Conservation (phyloP, 176 grass and related monocot species). For the Alloteropsis semialata region DNA sequence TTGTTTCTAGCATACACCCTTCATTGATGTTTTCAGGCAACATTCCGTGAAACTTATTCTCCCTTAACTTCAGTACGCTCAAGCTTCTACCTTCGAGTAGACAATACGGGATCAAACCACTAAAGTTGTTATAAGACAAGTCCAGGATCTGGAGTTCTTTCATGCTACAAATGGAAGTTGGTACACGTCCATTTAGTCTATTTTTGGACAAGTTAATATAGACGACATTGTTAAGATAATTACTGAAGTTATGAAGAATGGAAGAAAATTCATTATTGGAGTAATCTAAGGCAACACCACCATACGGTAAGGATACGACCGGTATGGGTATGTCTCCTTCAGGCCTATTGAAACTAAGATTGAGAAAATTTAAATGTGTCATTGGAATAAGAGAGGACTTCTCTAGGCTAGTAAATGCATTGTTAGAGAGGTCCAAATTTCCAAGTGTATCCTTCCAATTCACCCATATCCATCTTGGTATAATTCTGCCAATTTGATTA, state of each 20-base stretch:
- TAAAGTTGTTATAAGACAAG: constrained; percentile 29
- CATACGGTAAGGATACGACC: too few relatives aligned
- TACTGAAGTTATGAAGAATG: background rate
- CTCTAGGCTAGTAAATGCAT: background rate
- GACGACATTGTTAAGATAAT: background rate
- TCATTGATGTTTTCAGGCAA: background rate
- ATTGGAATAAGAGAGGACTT: background rate
- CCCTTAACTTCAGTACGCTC: background rate
- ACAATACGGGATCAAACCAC: constrained; percentile 11
- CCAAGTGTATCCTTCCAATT: background rate
- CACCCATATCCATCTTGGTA: constrained; percentile 36
- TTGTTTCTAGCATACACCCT: background rate
- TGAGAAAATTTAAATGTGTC: background rate
- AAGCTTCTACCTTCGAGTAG: background rate
- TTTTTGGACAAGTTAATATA: constrained; percentile 4
- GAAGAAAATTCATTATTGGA: background rate
- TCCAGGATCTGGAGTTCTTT: background rate
- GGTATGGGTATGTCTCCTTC: constrained; percentile 1
- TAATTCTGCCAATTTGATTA: background rate
- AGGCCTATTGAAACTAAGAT: constrained; percentile 9
- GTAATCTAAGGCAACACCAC: background rate
- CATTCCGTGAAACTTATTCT: background rate
- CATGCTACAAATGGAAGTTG: constrained; percentile 25
- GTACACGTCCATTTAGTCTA: constrained; percentile 14
- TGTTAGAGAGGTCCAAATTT: background rate